A percentile compares a stretch with the other conserved stretches of the same genome.
phyloP scores from a whole-genome alignment of 768 basidiomycete genomes.

The Boletales sp. region DNA sequence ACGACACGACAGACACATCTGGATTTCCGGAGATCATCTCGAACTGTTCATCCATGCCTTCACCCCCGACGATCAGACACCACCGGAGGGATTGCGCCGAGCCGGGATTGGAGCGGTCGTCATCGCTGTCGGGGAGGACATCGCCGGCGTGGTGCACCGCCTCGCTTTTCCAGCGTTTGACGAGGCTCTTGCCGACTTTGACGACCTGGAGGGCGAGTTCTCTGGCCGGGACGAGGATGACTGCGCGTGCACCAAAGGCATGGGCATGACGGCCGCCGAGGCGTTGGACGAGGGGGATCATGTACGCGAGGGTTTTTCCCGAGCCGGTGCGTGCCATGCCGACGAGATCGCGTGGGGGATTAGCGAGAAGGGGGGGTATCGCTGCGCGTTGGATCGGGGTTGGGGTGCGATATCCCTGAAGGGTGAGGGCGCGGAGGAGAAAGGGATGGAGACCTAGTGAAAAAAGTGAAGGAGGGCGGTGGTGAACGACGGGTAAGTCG shows the following conservation, averaged over 20 bases:
- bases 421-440: constrained; percentile 76
- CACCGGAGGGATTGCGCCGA: constrained; percentile 71
- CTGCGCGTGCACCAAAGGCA: constrained; percentile 77
- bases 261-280: constrained; percentile 78
- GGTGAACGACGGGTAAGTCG: not conserved
- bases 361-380: constrained; percentile 79
- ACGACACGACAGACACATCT: constrained; percentile 69
- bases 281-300: constrained; percentile 87
- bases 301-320: constrained; percentile 95
- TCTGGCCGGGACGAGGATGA: constrained; percentile 88
- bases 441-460: constrained; percentile 73
- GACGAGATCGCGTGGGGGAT: constrained; percentile 88
- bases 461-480: not conserved
- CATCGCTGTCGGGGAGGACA: constrained; percentile 36
- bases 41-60: constrained; percentile 93
- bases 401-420: constrained; percentile 93
- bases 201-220: constrained; percentile 93
- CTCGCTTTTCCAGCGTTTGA: constrained; percentile 68
- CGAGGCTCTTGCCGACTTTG: constrained; percentile 93
- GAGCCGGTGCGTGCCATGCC: constrained; percentile 99
- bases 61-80: constrained; percentile 95
- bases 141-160: constrained; percentile 74
- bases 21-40: constrained; percentile 93
- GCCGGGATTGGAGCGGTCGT: constrained; percentile 41
- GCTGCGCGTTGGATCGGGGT: constrained; percentile 94